These are phyloP conservation scores for Oryza meyeriana DNA, from an alignment of 176 grass and related monocot species.

Conservation along the genomic window DNA sequence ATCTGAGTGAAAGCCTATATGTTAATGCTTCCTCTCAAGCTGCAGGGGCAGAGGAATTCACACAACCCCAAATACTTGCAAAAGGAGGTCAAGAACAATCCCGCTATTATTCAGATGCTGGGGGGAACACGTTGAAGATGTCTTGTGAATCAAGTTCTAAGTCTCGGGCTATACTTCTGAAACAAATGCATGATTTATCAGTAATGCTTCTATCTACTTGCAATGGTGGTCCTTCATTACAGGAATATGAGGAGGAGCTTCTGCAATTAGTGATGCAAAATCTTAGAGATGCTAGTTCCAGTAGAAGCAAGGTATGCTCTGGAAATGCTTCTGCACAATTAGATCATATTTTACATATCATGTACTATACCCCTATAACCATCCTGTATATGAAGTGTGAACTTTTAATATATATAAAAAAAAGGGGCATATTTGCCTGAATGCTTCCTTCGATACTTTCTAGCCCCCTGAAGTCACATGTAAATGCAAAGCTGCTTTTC, in stretches of 20 bases:
- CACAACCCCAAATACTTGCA: background rate
- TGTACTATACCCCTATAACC: background rate
- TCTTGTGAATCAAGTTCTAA: constrained; percentile 26
- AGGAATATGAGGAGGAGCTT: constrained; percentile 46
- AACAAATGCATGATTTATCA: constrained; percentile 58
- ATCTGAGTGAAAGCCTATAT: constrained; percentile 15
- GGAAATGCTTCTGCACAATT: constrained; percentile 5
- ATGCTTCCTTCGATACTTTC: background rate
- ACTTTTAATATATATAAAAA: background rate
- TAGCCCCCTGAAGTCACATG: constrained; percentile 6
- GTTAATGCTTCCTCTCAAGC: constrained; percentile 32
- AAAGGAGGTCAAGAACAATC: constrained; percentile 36
- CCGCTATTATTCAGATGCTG: constrained; percentile 17
- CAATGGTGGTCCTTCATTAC: constrained; percentile 39
- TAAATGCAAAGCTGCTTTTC: background rate
- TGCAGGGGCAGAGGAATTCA: constrained; percentile 33
- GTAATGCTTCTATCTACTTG: constrained; percentile 46
- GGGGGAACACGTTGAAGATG: constrained; percentile 25
- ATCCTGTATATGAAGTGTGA: background rate
- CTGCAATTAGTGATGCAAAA: constrained; percentile 57
- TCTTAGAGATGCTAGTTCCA: constrained; percentile 53
- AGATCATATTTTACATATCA: background rate
- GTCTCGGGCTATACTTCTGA: constrained; percentile 30
- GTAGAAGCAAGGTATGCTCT: constrained; percentile 51
- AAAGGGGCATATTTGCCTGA: constrained; percentile 5